These are phyloP conservation scores for Simplicillium sp. DNA, from an alignment of 2,329 filamentous ascomycete species.

Conservation along the genomic window DNA sequence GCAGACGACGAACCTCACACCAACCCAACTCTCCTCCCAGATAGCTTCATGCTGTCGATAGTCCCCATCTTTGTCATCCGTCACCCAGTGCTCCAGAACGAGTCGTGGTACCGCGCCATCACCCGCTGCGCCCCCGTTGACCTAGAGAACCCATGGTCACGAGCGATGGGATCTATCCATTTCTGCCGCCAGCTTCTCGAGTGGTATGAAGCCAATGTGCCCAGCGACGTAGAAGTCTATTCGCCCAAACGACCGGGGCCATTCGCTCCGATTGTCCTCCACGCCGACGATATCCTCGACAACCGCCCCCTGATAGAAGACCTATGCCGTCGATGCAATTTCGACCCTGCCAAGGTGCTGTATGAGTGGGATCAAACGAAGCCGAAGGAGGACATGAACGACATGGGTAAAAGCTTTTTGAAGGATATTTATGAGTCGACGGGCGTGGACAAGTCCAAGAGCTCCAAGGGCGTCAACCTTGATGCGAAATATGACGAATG, in stretches of 20 bases:
- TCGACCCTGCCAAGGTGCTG: constrained; percentile 3
- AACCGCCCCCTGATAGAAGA: not conserved
- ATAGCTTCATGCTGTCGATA: constrained; percentile 1
- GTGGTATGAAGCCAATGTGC: constrained; percentile 2
- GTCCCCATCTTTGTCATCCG: constrained; percentile 5
- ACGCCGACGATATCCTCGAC: constrained; percentile 6
- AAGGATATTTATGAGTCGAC: constrained; percentile 4
- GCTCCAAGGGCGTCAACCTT: not conserved
- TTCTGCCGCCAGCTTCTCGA: constrained; percentile 3
- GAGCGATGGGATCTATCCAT: not conserved
- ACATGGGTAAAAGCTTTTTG: constrained; percentile 2
- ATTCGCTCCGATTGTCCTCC: constrained; percentile 2
- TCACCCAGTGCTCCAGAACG: constrained; percentile 4
- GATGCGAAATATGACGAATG: constrained; percentile 1
- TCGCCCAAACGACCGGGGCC: not conserved
- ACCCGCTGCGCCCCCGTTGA: constrained; percentile 1
- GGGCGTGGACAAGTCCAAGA: constrained; percentile 5
- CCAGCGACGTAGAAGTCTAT: not conserved
- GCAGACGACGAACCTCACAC: constrained; percentile 1
- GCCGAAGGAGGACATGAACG: constrained; percentile 1
- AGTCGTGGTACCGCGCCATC: constrained; percentile 7
- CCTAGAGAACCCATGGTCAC: not conserved
- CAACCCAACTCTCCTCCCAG: constrained; percentile 5
- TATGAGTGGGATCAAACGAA: not conserved
- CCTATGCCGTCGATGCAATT: not conserved